Evolutionary conservation across 768 basidiomycete genomes (phyloP), one percentile per base, ranked within the genome.

Genomic region (Psilocybe subaeruginosa): DNA sequence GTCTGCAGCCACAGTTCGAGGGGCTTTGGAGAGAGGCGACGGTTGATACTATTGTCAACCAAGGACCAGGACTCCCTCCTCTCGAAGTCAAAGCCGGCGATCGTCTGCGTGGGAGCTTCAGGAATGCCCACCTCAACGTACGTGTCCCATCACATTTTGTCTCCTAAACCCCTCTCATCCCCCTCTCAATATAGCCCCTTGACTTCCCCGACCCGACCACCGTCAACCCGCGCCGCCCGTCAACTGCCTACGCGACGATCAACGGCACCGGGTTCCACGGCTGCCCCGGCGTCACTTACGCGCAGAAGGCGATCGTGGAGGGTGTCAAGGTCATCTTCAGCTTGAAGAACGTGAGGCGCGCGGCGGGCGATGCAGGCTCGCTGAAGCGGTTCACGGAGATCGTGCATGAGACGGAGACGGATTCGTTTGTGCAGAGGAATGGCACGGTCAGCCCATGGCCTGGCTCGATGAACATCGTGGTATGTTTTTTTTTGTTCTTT

Each of bases 41-140:
- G 6, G 73, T 70, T 17, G 75, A 78, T 43, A 68, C 71, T 47
- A 53, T 55, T 8, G 75, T 82, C 46, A 66, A 73, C 27, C 75
- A 78, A 61, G 81, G 77, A 14, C 66, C 67, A 8, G 72, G 70
- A 39, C 64, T 72, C 45, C 72, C 76, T 1, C 68, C 76, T 2
- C 51, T 81, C 23, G 53, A 72, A 3, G 67, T 81, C 31, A 76
- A 79, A 62, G 72, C 73, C 2, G 79, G 81, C 9, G 81, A 83
- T 60, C 69, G 72, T 45, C 64, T 82, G 55, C 76, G 75, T 60
- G 72, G 66, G 29, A 77, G 77, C 67, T 76, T 80, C 69, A 76
- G 71, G 64, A 80, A 78, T 49, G 82, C 82, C 2, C 76, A 81
- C 60, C 70, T 76, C 19, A 77, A 83, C 63, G 77, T 77, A 50